Base-by-base conservation (phyloP, 2,329 filamentous ascomycete species). In the Colletotrichum musicola region DNA sequence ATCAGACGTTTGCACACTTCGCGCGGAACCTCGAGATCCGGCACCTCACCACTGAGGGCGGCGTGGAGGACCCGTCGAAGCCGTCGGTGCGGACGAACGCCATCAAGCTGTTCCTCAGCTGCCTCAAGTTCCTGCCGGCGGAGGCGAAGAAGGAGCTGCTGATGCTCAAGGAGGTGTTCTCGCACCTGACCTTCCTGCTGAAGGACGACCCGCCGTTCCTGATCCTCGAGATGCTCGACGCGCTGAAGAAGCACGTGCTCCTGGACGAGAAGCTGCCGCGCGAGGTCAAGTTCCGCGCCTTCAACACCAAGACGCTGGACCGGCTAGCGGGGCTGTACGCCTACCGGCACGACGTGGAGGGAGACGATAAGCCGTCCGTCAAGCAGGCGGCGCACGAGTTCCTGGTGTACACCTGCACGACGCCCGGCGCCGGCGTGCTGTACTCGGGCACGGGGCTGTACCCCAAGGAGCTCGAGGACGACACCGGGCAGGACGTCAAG, bases 61-160 rank as follows among this genome's bases (percentile, higher is more conserved):
- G 83, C 1, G 81, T 86, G 2, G 92, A 93, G 73, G 90, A 93
- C 64, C 80, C 83, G 6, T 87, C 89, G 70, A 92, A 90, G 74
- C 92, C 94, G 2, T 95, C 94, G 7, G 87, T 97, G 18, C 88
- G 96, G 61, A 93, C 93, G 2, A 94, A 95, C 75, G 92, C 95
- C 9, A 86, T 97, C 62, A 89, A 92, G 47, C 95, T 97, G 77
- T 83, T 98, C 40, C 81, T 98, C 68, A 89, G 91, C 25, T 90
- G 93, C 71, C 82, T 99, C 71, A 93, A 90, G 75, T 93, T 93
- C 73, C 87, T 98, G 64, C 90, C 93, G 71, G 84, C 90, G 5
- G 89, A 92, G 69, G 90, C 91, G 14, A 97, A 97, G 79, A 90
- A 86, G 69, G 95, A 97, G 74, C 86, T 99, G 5, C 82, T 99